Base-by-base conservation (phyloP, 1,284 basidiomycete species). In the Moniliella sp. region DNA sequence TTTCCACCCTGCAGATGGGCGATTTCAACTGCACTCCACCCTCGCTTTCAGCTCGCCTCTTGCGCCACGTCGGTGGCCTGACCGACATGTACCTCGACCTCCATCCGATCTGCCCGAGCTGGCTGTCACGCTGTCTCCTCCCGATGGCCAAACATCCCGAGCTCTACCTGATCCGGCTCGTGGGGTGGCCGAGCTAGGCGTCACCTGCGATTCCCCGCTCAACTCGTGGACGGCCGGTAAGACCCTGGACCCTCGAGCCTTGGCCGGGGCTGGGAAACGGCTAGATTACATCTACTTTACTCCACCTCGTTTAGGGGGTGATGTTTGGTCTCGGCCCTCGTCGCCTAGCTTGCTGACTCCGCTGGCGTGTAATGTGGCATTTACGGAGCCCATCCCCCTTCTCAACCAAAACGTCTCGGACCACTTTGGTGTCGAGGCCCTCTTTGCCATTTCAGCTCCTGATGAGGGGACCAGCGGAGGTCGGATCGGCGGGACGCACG, bases 211-310 rank as follows among this genome's bases (percentile, higher is more conserved):
- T 63, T 91, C 83, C 0, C 79, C 83, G 0, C 55, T 86, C 18
- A 93, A 91, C 61, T 72, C 78, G 2, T 97, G 77, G 64, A 82
- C 83, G 1, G 74, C 74, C 5, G 72, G 73, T 9, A 86, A 84
- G 35, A 32, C 25, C 13, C 41, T 59, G 7, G 56, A 59, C 27
- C 33, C 38, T 7, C 32, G 37, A 15, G 56, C 56, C 0, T 28
- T 58, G 10, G 33, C 42, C 18, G 54, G 46, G 2, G 46, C 43
- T 10, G 91, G 91, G 17, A 99, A 99, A 61, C 73, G 91, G 9
- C 74, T 99, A 18, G 91, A 99, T 61, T 99, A 97, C 53, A 69
- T 94, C 49, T 71, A 94, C 42, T 93, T 74, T 62, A 75, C 83
- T 19, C 75, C 76, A 30, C 79, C 84, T 23, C 21, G 21, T n/a